Conservation (phyloP, 2,329 filamentous ascomycete species). For the Fonsecaea multimorphosa region DNA sequence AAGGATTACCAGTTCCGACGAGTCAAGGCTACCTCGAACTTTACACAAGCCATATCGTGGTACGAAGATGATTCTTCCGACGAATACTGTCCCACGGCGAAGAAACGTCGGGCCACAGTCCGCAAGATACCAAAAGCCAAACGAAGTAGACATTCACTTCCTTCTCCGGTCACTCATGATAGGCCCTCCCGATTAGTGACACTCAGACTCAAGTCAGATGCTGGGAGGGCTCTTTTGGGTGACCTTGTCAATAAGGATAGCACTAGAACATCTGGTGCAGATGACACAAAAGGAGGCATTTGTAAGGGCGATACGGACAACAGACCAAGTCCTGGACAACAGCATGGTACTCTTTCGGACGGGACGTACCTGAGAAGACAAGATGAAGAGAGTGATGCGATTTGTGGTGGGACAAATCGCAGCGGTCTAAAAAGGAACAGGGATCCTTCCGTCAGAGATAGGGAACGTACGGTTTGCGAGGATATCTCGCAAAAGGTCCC, state of each 20-base stretch:
- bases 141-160: slow-evolving; percentile 7
- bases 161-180: background rate
- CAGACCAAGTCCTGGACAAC: background rate
- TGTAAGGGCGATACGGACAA: background rate
- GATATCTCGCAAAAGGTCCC: background rate
- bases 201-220: slow-evolving; percentile 12
- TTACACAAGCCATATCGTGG: slow-evolving; percentile 17
- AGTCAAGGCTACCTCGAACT: background rate
- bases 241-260: slow-evolving; percentile 5
- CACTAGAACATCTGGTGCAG: background rate
- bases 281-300: background rate
- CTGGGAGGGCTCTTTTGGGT: slow-evolving; percentile 2
- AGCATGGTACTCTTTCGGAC: background rate
- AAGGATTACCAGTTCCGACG: slow-evolving; percentile 27
- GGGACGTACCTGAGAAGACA: slow-evolving; percentile 16
- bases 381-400: slow-evolving; percentile 26
- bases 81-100: slow-evolving; percentile 20
- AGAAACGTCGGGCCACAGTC: slow-evolving; percentile 10
- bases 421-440: slow-evolving; percentile 17
- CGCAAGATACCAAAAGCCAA: background rate
- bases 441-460: background rate
- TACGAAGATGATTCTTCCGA: slow-evolving; percentile 25
- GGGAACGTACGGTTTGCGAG: background rate
- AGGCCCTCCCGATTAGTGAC: slow-evolving; percentile 9
- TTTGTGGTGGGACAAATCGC: slow-evolving; percentile 26